Base-by-base conservation (phyloP, 2,329 filamentous ascomycete species). In the Fusarium globosum region DNA sequence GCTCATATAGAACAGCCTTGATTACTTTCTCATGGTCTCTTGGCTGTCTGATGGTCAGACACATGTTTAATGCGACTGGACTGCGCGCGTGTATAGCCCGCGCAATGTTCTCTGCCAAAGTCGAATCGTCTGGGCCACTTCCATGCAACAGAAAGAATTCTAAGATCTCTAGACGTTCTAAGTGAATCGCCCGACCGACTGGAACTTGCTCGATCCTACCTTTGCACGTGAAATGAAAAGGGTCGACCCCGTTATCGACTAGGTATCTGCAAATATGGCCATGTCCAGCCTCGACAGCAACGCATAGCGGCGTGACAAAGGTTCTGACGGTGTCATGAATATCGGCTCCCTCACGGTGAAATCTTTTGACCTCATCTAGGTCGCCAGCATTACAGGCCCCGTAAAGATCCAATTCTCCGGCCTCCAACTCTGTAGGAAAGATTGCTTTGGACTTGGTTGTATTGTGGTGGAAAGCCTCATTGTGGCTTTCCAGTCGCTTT, bases 101-200 rank as follows among this genome's bases (percentile, higher is more conserved):
- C 7, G 21, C 16, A 14, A 51, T 51, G 1, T 0, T 2, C 0
- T 33, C 0, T 3, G 11, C 30, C 21, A 49, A 3, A 0, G 6
- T 0, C 7, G 2, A 3, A 12, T 21, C 0, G 2, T 8, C 0
- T 8, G 13, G 2, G 14, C 11, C 26, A 2, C 18, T 1, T 2
- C 20, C 9, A 6, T 16, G 6, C 0, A 0, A 2, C 7, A 45
- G 9, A 9, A 62, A 61, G 0, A 66, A 21, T 0, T 58, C 38
- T 1, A 51, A 6, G 1, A 66, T 49, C 10, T 28, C 28, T 28
- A 28, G 28, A 28, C 28, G 28, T 28, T 28, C 28, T 28, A 28
- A 28, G 28, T 28, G 28, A 28, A 28, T 28, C 28, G 28, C 28
- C 28, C 28, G 28, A 28, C 28, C 28, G 28, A 28, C 28, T 28